A percentile compares a stretch with the other conserved stretches of the same genome.
Conservation (phyloP, 2,329 filamentous ascomycete species). For the Claviceps cyperi region DNA sequence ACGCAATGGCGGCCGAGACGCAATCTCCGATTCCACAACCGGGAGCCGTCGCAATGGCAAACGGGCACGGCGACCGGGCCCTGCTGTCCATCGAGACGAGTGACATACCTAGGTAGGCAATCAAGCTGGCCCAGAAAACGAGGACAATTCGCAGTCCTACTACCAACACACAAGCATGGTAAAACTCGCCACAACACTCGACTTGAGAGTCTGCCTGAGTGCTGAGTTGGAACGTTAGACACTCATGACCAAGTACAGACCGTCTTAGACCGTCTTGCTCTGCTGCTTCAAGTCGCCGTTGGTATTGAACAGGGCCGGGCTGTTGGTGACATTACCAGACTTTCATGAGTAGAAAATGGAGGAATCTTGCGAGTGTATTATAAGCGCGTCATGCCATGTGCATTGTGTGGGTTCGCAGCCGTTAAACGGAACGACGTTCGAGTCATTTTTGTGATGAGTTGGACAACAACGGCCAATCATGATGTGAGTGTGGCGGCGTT, state of each 20-base stretch:
- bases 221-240: neutral
- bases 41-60: slow-evolving; percentile 40
- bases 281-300: neutral
- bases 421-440: too few species aligned
- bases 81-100: neutral
- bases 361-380: neutral
- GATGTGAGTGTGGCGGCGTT: too few species aligned
- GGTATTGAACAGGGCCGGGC: too few species aligned
- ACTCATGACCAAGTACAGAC: neutral
- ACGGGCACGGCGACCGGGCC: slow-evolving; percentile 16
- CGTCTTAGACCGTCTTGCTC: neutral
- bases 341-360: neutral
- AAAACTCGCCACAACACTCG: neutral
- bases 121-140: neutral
- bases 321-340: too few species aligned
- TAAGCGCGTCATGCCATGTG: too few species aligned
- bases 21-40: slow-evolving; percentile 33
- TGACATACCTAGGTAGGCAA: neutral
- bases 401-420: too few species aligned
- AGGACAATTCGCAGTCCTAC: slow-evolving; percentile 1
- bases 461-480: too few species aligned
- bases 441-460: too few species aligned
- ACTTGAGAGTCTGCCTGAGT: neutral
- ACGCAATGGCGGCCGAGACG: slow-evolving; percentile 27
- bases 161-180: neutral